Evolutionary conservation across 805 yeast species (phyloP), one percentile per base, ranked within the genome.

Genomic region (Yueomyces sp.): DNA sequence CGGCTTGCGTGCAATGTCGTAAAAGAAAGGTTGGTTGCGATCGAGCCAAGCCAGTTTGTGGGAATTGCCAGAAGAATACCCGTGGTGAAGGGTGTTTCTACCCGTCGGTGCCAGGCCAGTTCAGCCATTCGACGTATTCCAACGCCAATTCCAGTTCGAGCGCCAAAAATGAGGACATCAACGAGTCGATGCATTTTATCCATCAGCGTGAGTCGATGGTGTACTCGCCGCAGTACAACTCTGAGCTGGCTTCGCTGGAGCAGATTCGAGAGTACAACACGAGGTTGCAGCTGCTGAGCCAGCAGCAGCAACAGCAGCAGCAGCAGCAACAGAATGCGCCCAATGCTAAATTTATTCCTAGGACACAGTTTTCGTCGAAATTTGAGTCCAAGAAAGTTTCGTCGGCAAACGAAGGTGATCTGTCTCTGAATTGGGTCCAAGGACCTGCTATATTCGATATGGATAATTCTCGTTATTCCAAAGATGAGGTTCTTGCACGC

Each of bases 11-110:
- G 5, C 57, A 56, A 42, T 72, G 77, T 49, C 59, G 70, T 41
- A 58, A 55, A 46, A 59, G 68, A 49, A 72, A 70, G 60, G 72
- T 71, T 53, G 72, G 71, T 44, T 72, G 77, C 54, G 76, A 72
- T 53, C 72, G 72, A 50, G 52, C 49, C 6, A 65, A 62, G 44
- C 77, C 77, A 1, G 56, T 62, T 3, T 72, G 77, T 51, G 67
- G 71, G 1, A 52, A 63, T n/a, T 72, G 77, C 47, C 40, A 39
- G 6, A 54, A 52, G 27, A 44, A 45, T 32, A 44, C 44, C 12
- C 44, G 45, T 19, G 40, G 42, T 8, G 19, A 40, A 28, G 45
- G 47, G 9, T 57, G 62, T 43, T 48, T 49, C 33, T 56, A 50
- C 43, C 61, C 61, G 4, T 53, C 48, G 41, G 50, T 45, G 31